Conservation (phyloP, 345 rosid species). For the Boechera stricta region DNA sequence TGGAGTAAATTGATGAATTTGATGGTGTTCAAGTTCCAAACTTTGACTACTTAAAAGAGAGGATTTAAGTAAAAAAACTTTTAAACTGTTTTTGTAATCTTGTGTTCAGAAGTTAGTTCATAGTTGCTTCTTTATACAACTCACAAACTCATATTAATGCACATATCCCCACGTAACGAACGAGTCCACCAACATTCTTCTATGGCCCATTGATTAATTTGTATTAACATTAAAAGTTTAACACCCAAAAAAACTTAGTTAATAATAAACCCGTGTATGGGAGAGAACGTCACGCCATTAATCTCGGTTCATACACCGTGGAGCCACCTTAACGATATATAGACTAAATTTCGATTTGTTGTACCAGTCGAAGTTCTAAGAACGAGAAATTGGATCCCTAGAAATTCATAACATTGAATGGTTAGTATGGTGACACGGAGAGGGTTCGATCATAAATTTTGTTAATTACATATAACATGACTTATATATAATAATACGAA, state of each 20-base stretch:
- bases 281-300: slow-evolving; percentile 51
- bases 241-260: slow-evolving; percentile 9
- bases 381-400: slow-evolving; percentile 40
- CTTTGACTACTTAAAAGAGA: slow-evolving; percentile 41
- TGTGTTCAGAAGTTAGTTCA: slow-evolving; percentile 39
- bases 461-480: neutral
- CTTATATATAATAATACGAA: neutral
- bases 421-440: slow-evolving; percentile 37
- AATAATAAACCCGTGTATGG: slow-evolving; percentile 35
- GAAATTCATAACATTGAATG: slow-evolving; percentile 31
- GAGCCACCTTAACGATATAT: slow-evolving; percentile 32
- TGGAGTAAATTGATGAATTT: slow-evolving; percentile 54
- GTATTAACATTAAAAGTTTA: neutral
- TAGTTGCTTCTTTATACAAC: slow-evolving; percentile 44
- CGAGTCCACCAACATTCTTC: slow-evolving; percentile 49
- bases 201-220: slow-evolving; percentile 23
- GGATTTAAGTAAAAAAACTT: slow-evolving; percentile 14
- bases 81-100: slow-evolving; percentile 38
- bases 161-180: slow-evolving; percentile 41
- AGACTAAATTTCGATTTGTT: slow-evolving; percentile 17
- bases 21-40: slow-evolving; percentile 79
- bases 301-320: slow-evolving; percentile 50
- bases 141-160: slow-evolving; percentile 31
- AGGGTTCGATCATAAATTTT: neutral
- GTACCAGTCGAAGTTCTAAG: slow-evolving; percentile 33